phyloP scores from a whole-genome alignment of 306 rosid species.

The Myrica gale region DNA sequence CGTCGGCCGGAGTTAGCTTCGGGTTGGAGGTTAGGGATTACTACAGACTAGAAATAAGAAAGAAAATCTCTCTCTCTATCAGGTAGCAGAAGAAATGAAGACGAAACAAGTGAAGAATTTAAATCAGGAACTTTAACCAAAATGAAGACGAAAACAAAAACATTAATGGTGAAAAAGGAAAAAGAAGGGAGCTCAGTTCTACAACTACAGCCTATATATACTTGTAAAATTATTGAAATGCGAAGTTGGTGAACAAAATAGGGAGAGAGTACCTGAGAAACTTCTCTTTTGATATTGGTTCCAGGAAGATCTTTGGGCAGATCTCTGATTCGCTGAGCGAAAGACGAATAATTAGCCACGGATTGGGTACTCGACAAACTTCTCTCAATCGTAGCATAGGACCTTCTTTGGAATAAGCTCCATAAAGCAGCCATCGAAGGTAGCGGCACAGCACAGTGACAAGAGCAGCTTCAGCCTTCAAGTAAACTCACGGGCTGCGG shows the following conservation, averaged over 20 bases:
- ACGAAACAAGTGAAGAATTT: too few relatives aligned
- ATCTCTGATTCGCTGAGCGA: conserved; percentile 69
- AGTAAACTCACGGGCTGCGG: too few relatives aligned
- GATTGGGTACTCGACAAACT: conserved; percentile 45
- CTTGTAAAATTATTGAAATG: not conserved
- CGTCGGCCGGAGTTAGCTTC: too few relatives aligned
- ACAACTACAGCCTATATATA: not conserved
- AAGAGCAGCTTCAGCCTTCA: not conserved
- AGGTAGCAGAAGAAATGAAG: too few relatives aligned
- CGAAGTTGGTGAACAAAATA: not conserved
- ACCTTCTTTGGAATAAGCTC: conserved; percentile 43
- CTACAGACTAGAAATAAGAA: too few relatives aligned
- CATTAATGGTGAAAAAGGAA: too few relatives aligned
- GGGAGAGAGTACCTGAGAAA: conserved; percentile 50
- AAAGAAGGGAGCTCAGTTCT: too few relatives aligned
- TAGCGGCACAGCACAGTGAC: not conserved
- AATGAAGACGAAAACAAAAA: too few relatives aligned
- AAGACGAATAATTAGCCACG: conserved; percentile 42
- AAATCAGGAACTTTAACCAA: too few relatives aligned
- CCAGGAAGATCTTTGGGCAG: conserved; percentile 84
- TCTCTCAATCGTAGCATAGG: conserved; percentile 22
- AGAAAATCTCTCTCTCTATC: too few relatives aligned
- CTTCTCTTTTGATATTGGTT: conserved; percentile 63
- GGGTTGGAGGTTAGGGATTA: too few relatives aligned
- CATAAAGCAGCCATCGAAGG: conserved; percentile 55